Evolutionary conservation across 768 basidiomycete species (phyloP), one percentile per base, ranked within the genome.

Genomic region (Daedaleopsis nitida): DNA sequence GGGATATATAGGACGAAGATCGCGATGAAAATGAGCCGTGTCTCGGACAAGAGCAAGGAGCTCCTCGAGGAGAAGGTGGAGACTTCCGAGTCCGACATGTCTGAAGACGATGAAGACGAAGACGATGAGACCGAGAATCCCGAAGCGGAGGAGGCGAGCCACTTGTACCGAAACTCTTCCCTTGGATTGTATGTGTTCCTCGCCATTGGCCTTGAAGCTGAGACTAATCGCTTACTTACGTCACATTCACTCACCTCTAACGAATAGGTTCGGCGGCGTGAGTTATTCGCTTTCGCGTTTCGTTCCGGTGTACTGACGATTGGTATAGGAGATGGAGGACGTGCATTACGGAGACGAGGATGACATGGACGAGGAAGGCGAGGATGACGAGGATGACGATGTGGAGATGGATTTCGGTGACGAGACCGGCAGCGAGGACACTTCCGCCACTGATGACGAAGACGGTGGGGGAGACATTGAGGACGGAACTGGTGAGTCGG

Each of bases 1-100:
- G 39, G 63, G 66, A 34, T 14, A 43, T 10, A 38, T 56, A 61
- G 51, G 49, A 63, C 97, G 17, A 97, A 96, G 73, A 82, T 96
- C 56, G 96, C 96, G n/a, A 98, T 97, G 75, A 98, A 96, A 75
- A 96, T 98, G 92, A 96, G 94, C 52, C 86, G 89, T 44, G 80
- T 87, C 10, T 83, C 87, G 14, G 83, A 82, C 50, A 91, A 87
- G 74, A 75, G 67, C 45, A 91, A 90, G 69, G 88, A 86, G 23
- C 70, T 72, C 23, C 66, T 74, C 12, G 86, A 85, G 27, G 81
- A 81, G 72, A 69, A 55, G 71, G 75, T 66, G 54, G 74, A 52
- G 75, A 82, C 66, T 17, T 72, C 72, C 24, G 83, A 80, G 11
- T 78, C 81, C 1, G 86, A 85, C 49, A 71, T 76, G 50, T 74